Base-by-base conservation (phyloP, 1,284 basidiomycete species). In the Lentinula novae-zelandiae region DNA sequence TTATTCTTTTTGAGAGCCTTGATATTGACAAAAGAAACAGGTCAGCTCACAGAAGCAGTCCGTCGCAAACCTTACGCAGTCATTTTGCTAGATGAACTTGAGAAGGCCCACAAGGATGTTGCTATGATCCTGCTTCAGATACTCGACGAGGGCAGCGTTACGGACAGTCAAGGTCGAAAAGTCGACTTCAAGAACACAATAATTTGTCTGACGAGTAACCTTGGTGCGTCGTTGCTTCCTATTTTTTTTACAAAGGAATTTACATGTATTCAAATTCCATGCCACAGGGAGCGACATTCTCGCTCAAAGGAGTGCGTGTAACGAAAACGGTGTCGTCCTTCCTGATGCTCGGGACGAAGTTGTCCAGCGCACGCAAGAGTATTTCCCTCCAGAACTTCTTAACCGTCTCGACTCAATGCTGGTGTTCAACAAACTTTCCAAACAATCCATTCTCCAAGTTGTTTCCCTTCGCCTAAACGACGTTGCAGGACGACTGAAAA, bases 81-180 rank as follows among this genome's bases (percentile, higher is more conserved):
- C 5, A 82, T 93, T 42, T 75, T 93, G 53, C 78, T 94, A 49
- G 94, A 96, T 69, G 94, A 96, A 72, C 83, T 96, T 39, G 95
- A 96, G 75, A 96, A 96, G 73, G 94, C 93, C 0, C 93, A 95
- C 73, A 92, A 90, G 73, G 94, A 95, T 67, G 93, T 97, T 31
- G 84, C 91, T 1, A 93, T 96, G 85, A 93, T 96, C 62, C 78
- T 97, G 12, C 81, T 98, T 3, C 95, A 97, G 72, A 90, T 98
- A 60, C 82, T 98, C 38, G 95, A 98, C 68, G 95, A 98, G 73
- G 95, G 95, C 9, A 85, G 78, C 59, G 79, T 97, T 63, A 96
- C 94, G 1, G 95, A 98, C 70, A 90, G 87, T 65, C 86, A 91
- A 70, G 89, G 89, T 36, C 77, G 80, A 51, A 90, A 87, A 68